Conservation (phyloP, 352 stramenopile species). For the Pythium vanterpoolii region DNA sequence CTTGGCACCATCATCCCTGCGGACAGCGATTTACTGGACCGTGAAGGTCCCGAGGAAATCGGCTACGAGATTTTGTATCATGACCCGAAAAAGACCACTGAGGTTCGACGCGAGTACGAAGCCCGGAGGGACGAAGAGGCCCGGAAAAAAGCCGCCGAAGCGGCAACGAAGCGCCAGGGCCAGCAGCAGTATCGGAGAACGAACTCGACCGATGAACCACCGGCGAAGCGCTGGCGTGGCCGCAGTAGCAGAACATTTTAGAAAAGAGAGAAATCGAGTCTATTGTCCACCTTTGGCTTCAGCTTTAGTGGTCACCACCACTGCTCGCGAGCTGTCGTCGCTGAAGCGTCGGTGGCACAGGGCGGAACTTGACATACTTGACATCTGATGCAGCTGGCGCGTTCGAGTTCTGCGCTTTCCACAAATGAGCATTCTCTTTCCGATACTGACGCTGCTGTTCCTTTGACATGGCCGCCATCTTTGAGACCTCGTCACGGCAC, state of each 20-base stretch:
- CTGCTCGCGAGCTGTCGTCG: neutral
- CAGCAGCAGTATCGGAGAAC: conserved; percentile 27
- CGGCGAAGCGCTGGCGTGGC: conserved; percentile 65
- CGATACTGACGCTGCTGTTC: conserved; percentile 54
- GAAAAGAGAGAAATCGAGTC: neutral
- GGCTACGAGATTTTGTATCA: conserved; percentile 72
- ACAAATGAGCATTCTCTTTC: conserved; percentile 50
- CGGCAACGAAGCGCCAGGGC: conserved; percentile 23
- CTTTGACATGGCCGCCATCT: conserved; percentile 46
- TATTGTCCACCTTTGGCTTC: neutral
- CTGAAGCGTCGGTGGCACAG: conserved; percentile 26
- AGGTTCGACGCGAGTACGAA: conserved; percentile 62
- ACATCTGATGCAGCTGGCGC: conserved; percentile 9
- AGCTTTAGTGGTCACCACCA: neutral
- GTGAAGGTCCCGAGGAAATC: conserved; percentile 48
- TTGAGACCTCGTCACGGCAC: conserved; percentile 53
- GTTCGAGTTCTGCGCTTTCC: conserved; percentile 59
- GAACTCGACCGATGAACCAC: conserved; percentile 32
- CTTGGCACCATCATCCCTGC: conserved; percentile 70
- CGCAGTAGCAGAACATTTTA: conserved; percentile 22
- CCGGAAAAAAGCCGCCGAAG: conserved; percentile 42
- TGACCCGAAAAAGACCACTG: conserved; percentile 64
- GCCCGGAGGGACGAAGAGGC: conserved; percentile 52
- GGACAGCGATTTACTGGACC: conserved; percentile 61
- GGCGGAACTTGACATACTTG: conserved; percentile 56